Base-by-base conservation (phyloP, 1,284 basidiomycete genomes). In the Apiotrichum gracile region DNA sequence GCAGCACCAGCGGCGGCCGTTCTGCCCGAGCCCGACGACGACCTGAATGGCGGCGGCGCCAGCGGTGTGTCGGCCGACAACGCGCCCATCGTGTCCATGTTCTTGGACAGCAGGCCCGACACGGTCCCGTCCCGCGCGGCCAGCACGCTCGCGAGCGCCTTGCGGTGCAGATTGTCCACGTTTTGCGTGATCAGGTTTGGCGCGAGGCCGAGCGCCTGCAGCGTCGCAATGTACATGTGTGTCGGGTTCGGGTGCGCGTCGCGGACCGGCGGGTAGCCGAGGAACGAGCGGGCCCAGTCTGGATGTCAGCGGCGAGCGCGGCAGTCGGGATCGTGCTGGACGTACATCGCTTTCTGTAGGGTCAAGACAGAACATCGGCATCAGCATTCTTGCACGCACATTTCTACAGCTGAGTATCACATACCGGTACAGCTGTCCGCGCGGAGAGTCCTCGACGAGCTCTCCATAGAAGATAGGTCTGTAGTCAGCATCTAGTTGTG, bases 121-220 rank as follows among this genome's bases (percentile, higher is more conserved):
- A n/a, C n/a, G n/a, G n/a, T n/a, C n/a, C n/a, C n/a, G n/a, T n/a
- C 29, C 1, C 50, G 21, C 16, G 51, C 50, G 4, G 21, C 39
- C 29, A 31, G 31, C 74, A 58, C 67, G 66, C 41, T 84, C 69
- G 26, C 84, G 3, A 66, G 64, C 5, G 76, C 86, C 75, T 90
- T 90, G 47, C 84, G 83, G 66, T 93, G 91, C 14, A 94, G 81
- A 9, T 90, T 90, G 66, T 96, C 92, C 8, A 96, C 72, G 64
- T 93, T 94, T 71, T 94, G 91, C 0, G 92, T 96, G 52, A 96
- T 84, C 25, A 91, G 73, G n/a, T 78, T 77, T 8, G 80, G 76
- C 19, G 87, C 78, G 48, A 84, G 72, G 8, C 79, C 81, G 8
- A 85, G 76, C 56, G 88, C 79, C 64, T 91, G 86, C 27, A 94